Percentiles rank a stretch among this genome's conserved stretches.
Conservation (phyloP, 805 yeast species). For the Schwanniomyces occidentalis region DNA sequence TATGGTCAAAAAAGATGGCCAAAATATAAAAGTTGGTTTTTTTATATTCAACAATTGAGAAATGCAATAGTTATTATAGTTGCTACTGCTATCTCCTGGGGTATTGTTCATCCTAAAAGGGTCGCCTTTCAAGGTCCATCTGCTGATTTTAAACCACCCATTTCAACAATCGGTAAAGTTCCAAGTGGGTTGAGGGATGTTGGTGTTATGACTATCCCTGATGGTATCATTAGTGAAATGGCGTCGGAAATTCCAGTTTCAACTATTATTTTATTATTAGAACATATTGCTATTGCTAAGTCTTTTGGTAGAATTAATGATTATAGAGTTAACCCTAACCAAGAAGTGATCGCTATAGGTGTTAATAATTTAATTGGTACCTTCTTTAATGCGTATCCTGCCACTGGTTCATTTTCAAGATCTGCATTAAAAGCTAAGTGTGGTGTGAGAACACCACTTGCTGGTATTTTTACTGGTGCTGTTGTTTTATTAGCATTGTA, state of each 20-base stretch:
- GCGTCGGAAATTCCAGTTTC: constrained; percentile 86
- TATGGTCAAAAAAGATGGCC: constrained; percentile 65
- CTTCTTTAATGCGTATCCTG: constrained; percentile 90
- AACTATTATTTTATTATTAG: constrained; percentile 75
- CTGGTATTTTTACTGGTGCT: constrained; percentile 87
- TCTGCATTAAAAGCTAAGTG: constrained; percentile 93
- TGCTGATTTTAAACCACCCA: constrained; percentile 41
- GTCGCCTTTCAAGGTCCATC: constrained; percentile 29
- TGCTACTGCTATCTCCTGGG: constrained; percentile 82
- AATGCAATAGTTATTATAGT: constrained; percentile 79
- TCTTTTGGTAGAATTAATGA: constrained; percentile 92
- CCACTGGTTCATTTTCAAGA: constrained; percentile 94
- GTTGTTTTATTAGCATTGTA: constrained; percentile 87
- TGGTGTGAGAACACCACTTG: constrained; percentile 92
- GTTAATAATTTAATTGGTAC: constrained; percentile 88
- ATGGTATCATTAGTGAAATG: constrained; percentile 56
- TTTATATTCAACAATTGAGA: constrained; percentile 75
- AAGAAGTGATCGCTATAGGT: constrained; percentile 92
- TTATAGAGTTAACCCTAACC: constrained; percentile 88
- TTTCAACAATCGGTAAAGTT: constrained; percentile 70
- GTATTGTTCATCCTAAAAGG: constrained; percentile 54
- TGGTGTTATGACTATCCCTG: constrained; percentile 68
- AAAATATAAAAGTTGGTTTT: constrained; percentile 53
- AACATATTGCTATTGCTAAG: constrained; percentile 91
- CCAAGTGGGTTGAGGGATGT: constrained; percentile 81